Evolutionary conservation across 2,329 filamentous ascomycete genomes (phyloP), one percentile per base, ranked within the genome.

Genomic region (Talaromyces sp.): DNA sequence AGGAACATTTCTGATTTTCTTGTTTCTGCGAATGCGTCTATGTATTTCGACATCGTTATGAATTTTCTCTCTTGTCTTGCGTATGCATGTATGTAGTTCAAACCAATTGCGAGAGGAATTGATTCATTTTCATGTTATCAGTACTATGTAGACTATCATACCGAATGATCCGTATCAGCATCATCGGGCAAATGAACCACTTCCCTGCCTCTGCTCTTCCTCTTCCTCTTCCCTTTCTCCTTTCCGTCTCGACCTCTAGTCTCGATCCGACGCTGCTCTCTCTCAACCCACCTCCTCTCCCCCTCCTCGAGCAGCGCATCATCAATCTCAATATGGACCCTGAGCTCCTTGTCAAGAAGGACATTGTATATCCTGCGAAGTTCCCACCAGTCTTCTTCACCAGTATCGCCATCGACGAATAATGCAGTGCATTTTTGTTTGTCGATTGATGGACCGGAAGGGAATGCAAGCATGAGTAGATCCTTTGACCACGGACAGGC

Each of bases 1-100:
- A 99, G 81, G 95, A 99, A 79, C 93, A 99, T 72, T 56, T 61
- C 40, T 46, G 52, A 37, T 40, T 48, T 23, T 28, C 11, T 8
- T 1, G 14, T 5, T 35, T 18, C n/a, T 40, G 18, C 8, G 21
- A 35, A 11, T 21, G 31, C 31, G 48, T 40, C 14, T n/a, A 57
- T 57, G 33, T 55, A 7, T 40, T 42, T 42, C 42, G 23, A 11
- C 21, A 12, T 28, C 16, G 35, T 23, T 21, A 28, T 35, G 23
- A 7, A 28, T 31, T n/a, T 33, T 5, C 16, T 37, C 5, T 9
- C n/a, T 54, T 6, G 5, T 16, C n/a, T 21, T 23, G 9, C 37
- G 31, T 11, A 33, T 54, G 28, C 21, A 37, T 35, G n/a, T 35
- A 12, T 33, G 48, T 35, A 54, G 48, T 54, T 35, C 6, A 28